Percentiles rank a stretch among this genome's conserved stretches.
Conservation (phyloP, 2,329 filamentous ascomycete genomes). For the Pleurostoma richardsiae region DNA sequence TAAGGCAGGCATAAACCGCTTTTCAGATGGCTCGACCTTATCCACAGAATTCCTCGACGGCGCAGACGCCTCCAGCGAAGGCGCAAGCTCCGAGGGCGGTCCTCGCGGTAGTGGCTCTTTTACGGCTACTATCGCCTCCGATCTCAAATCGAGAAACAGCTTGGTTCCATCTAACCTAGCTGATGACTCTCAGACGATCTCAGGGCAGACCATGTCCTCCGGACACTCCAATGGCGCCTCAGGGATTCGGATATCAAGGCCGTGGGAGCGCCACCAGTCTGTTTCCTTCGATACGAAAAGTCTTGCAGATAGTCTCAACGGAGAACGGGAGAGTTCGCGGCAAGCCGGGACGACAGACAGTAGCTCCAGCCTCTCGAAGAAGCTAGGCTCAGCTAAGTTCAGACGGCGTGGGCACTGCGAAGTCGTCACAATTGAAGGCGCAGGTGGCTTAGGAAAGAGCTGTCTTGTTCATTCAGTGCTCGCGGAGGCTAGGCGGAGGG, state of each 20-base stretch:
- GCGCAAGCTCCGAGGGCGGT: conserved; percentile 52
- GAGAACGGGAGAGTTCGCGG: conserved; percentile 35
- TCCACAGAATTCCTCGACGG: conserved; percentile 41
- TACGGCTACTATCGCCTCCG: conserved; percentile 35
- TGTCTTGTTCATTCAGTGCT: conserved; percentile 60
- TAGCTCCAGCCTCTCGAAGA: conserved; percentile 45
- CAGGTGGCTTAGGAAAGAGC: conserved; percentile 61
- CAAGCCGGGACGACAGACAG: conserved; percentile 37
- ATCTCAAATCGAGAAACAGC: conserved; percentile 31
- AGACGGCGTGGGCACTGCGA: conserved; percentile 59
- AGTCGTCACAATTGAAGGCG: conserved; percentile 55
- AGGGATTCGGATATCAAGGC: conserved; percentile 30
- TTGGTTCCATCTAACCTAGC: conserved; percentile 34
- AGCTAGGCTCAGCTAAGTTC: conserved; percentile 53
- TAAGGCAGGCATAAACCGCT: conserved; percentile 34
- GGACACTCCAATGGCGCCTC: conserved; percentile 30
- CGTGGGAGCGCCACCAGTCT: conserved; percentile 49
- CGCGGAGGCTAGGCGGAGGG: conserved; percentile 53
- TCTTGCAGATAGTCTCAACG: conserved; percentile 35
- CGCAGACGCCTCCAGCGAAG: conserved; percentile 55
- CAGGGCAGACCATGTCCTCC: conserved; percentile 42
- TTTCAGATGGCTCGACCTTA: conserved; percentile 50
- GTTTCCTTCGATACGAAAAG: conserved; percentile 43
- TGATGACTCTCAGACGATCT: conserved; percentile 30
- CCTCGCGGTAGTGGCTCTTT: conserved; percentile 45